Conservation (phyloP, 305 asterid species). For the Fraxinus greggii region DNA sequence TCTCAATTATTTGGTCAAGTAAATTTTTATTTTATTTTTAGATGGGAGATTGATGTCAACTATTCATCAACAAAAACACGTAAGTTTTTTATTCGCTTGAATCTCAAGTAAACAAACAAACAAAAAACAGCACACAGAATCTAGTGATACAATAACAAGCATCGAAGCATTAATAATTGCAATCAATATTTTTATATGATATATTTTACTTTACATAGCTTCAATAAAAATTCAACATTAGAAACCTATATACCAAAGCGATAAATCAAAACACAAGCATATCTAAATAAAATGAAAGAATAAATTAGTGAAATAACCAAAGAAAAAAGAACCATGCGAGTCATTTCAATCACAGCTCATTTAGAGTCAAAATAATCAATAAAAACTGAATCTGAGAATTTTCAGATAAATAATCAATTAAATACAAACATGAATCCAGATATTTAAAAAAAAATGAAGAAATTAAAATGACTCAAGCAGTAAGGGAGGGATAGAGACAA, state of each 20-base stretch:
- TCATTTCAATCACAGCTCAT: background rate
- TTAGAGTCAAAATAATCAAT: background rate
- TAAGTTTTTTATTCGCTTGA: background rate
- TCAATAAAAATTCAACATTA: background rate
- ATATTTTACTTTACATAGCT: background rate
- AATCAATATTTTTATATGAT: background rate
- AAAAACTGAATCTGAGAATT: background rate
- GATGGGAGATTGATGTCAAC: background rate
- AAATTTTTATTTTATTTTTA: background rate
- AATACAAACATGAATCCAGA: background rate
- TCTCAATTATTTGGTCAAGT: background rate
- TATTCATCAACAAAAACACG: background rate
- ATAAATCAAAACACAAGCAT: background rate
- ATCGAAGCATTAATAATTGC: background rate
- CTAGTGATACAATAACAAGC: background rate
- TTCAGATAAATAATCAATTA: background rate
- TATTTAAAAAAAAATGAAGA: background rate
- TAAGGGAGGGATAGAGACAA: background rate
- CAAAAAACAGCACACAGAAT: background rate
- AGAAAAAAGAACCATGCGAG: background rate
- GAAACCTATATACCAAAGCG: background rate
- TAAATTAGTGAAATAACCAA: background rate
- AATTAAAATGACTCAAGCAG: background rate
- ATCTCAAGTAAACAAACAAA: background rate
- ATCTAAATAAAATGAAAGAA: background rate